Evolutionary conservation across 345 rosid species (phyloP).

Genomic region (Mangifera indica): DNA sequence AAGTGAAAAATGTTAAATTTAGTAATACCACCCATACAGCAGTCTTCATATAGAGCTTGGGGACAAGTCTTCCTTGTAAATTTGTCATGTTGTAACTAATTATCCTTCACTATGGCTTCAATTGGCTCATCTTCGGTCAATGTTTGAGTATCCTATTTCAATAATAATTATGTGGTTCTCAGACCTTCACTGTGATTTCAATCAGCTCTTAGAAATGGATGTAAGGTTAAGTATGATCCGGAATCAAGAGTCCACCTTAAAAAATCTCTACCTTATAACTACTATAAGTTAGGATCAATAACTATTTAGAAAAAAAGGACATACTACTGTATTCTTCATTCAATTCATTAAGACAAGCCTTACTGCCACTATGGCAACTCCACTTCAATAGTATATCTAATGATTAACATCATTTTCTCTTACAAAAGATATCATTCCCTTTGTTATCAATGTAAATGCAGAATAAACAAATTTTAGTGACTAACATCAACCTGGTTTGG

Average conservation of each 20-base stretch:
- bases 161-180: not conserved
- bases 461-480: not conserved
- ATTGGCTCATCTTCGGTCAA: not conserved
- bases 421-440: not conserved
- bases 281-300: not conserved
- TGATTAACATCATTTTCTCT: not conserved
- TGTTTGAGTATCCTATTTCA: not conserved
- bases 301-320: not conserved
- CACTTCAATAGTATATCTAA: not conserved
- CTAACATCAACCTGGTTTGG: not conserved
- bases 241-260: not conserved
- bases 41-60: not conserved
- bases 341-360: not conserved
- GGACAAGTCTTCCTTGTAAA: not conserved
- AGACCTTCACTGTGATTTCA: conserved; percentile 5
- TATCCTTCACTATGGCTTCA: not conserved
- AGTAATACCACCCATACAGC: not conserved
- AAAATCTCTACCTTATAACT: not conserved
- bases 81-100: not conserved
- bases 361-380: conserved; percentile 7
- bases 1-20: not conserved
- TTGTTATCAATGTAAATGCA: not conserved
- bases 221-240: not conserved
- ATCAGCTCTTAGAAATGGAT: not conserved
- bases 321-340: not conserved